Base-by-base conservation (phyloP, 192 early-diverging fungal species). In the Coemansia sp. region DNA sequence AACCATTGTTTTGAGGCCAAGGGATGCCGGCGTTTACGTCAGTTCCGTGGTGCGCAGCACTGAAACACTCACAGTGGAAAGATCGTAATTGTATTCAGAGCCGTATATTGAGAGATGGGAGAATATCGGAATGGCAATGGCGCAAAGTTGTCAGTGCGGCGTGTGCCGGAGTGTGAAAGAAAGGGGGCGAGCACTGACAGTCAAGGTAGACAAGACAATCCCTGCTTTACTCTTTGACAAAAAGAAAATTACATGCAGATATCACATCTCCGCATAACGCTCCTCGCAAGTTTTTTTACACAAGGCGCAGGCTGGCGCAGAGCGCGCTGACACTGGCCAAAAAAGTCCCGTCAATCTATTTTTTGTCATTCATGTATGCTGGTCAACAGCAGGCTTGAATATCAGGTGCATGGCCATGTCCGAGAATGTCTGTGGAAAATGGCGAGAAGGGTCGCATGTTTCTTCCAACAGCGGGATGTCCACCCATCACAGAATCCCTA, bases 321-420 rank as follows among this genome's bases (percentile, higher is more conserved):
- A 15, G 12, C 36, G 31, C 57, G 31, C 57, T 57, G 29, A 24
- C 16, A 18, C 31, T 33, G 57, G 15, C 18, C 31, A 60, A 60
- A 60, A 33, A 57, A 9, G 9, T 18, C 34, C 57, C 1, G 57
- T 60, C 57, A 60, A 31, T 16, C 54, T 57, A 27, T 24, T 3
- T 16, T 57, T 11, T 57, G 4, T 11, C 54, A 13, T 31, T 13
- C 27, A 57, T 31, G 54, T 11, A 27, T 15, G 54, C 54, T n/a
- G 13, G 47, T 51, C 20, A 51, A 20, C 47, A 51, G 47, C 47
- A 51, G 2, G 54, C 54, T 29, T 29, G 15, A 60, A 60, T 60
- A 60, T 60, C 57, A 60, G 57, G 29, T 60, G 57, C 57, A 60
- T 60, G 57, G 18, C 57, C 54, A 29, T 12, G 54, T 33, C 54